These are phyloP conservation scores for Xylaria sp. DNA, from an alignment of 2,329 filamentous ascomycete species.

Conservation along the genomic window DNA sequence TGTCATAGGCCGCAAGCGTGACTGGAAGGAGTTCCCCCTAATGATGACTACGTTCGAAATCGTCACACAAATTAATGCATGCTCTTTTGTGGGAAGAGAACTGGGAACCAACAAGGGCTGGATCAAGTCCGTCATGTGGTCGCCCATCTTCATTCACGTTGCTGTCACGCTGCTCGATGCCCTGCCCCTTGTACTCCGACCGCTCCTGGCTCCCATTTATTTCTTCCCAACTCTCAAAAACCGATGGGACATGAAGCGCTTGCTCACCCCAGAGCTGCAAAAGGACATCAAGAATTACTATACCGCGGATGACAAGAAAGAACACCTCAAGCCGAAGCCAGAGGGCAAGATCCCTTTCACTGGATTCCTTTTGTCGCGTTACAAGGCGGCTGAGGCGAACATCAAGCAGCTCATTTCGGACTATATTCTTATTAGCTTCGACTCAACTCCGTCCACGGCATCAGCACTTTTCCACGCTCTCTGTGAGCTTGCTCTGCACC, in stretches of 20 bases:
- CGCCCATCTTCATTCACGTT: conserved; percentile 14
- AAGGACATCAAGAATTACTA: conserved; percentile 10
- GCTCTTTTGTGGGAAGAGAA: conserved; percentile 13
- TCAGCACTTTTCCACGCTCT: conserved; percentile 15
- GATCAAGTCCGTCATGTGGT: conserved; percentile 16
- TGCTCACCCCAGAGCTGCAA: conserved; percentile 7
- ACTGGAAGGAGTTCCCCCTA: conserved; percentile 21
- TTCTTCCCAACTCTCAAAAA: conserved; percentile 15
- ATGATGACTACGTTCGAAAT: conserved; percentile 14
- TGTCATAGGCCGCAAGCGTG: background rate
- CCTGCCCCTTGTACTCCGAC: conserved; percentile 14
- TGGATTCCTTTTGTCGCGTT: conserved; percentile 13
- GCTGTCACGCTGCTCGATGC: conserved; percentile 4
- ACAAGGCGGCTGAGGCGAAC: conserved; percentile 6
- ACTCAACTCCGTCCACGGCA: conserved; percentile 24
- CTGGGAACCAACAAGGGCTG: conserved; percentile 15
- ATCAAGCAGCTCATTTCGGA: conserved; percentile 16
- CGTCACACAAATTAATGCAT: conserved; percentile 17
- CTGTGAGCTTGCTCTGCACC: conserved; percentile 7
- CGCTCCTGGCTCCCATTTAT: conserved; percentile 9
- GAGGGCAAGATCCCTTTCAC: conserved; percentile 22
- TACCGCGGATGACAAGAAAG: conserved; percentile 6
- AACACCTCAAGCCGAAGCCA: background rate
- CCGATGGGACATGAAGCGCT: conserved; percentile 20
- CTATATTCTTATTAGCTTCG: conserved; percentile 19